Conservation (phyloP, 352 stramenopile species). For the Globisporangium paddicum region DNA sequence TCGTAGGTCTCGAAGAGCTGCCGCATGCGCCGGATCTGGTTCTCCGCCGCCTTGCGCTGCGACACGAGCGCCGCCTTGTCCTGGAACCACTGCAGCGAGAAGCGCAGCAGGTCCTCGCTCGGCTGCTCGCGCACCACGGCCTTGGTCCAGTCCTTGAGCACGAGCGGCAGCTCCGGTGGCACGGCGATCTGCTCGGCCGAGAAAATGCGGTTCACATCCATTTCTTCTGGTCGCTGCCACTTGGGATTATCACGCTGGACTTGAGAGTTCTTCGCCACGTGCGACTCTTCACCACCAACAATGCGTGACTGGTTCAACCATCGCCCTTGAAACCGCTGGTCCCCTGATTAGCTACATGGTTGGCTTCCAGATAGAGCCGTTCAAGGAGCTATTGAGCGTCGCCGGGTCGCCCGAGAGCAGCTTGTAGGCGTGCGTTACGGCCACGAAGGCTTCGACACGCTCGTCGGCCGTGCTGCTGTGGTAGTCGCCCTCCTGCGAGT, state of each 20-base stretch:
- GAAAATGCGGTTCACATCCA: slow-evolving; percentile 93
- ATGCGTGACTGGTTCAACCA: background rate
- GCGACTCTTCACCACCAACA: background rate
- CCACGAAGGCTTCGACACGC: slow-evolving; percentile 76
- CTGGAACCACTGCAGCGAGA: slow-evolving; percentile 85
- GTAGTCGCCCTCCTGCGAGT: slow-evolving; percentile 5
- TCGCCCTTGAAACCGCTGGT: background rate
- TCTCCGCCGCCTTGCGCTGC: slow-evolving; percentile 58
- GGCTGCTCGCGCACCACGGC: slow-evolving; percentile 80
- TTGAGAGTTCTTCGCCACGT: background rate
- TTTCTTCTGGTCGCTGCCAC: no score
- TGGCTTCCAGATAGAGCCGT: slow-evolving; percentile 29
- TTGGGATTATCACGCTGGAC: background rate
- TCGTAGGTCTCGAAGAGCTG: slow-evolving; percentile 80
- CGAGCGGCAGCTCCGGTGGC: slow-evolving; percentile 73
- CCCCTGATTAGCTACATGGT: background rate
- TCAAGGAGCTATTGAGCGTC: slow-evolving; percentile 33
- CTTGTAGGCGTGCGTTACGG: slow-evolving; percentile 77
- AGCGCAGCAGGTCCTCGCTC: slow-evolving; percentile 56
- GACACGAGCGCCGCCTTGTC: slow-evolving; percentile 62
- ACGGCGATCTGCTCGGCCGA: slow-evolving; percentile 90
- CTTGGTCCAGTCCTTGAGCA: slow-evolving; percentile 92
- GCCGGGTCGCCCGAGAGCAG: slow-evolving; percentile 47
- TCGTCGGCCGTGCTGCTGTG: slow-evolving; percentile 27
- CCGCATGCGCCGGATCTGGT: slow-evolving; percentile 57